Evolutionary conservation across 208 protist species (phyloP).

Genomic region (Crithidia expoeki): DNA sequence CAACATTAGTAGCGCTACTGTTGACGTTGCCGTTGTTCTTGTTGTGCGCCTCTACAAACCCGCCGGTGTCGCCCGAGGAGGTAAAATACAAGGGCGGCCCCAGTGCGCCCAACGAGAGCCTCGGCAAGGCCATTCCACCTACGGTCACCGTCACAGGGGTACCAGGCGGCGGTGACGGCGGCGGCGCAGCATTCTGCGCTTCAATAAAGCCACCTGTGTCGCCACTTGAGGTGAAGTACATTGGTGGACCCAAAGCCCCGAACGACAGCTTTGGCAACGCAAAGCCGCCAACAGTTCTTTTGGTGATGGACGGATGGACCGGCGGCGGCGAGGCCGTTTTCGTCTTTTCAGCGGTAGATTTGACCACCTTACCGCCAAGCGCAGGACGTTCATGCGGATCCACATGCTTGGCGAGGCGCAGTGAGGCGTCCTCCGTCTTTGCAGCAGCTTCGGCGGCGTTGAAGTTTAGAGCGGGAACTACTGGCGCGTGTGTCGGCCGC

Average conservation of each 20-base stretch:
- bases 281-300: slow-evolving; percentile 20
- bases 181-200: slow-evolving; percentile 10
- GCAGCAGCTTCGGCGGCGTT: background rate
- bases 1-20: background rate
- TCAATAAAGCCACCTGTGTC: slow-evolving; percentile 58
- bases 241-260: slow-evolving; percentile 40
- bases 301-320: slow-evolving; percentile 1
- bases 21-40: background rate
- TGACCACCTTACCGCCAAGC: background rate
- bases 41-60: slow-evolving; percentile 32
- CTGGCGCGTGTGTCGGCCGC: background rate
- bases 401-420: background rate
- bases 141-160: slow-evolving; percentile 16
- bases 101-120: slow-evolving; percentile 46
- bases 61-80: slow-evolving; percentile 64
- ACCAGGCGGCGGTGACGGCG: slow-evolving; percentile 4
- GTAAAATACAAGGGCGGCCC: slow-evolving; percentile 67
- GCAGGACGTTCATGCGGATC: background rate
- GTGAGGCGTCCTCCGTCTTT: background rate
- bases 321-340: slow-evolving; percentile 8
- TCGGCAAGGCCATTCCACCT: slow-evolving; percentile 36
- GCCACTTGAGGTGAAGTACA: slow-evolving; percentile 74
- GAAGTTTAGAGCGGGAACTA: slow-evolving; percentile 1
- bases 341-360: background rate
- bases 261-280: slow-evolving; percentile 56